Evolutionary conservation across 2,329 filamentous ascomycete genomes (phyloP), one percentile per base, ranked within the genome.

Genomic region (Meredithiella fracta): DNA sequence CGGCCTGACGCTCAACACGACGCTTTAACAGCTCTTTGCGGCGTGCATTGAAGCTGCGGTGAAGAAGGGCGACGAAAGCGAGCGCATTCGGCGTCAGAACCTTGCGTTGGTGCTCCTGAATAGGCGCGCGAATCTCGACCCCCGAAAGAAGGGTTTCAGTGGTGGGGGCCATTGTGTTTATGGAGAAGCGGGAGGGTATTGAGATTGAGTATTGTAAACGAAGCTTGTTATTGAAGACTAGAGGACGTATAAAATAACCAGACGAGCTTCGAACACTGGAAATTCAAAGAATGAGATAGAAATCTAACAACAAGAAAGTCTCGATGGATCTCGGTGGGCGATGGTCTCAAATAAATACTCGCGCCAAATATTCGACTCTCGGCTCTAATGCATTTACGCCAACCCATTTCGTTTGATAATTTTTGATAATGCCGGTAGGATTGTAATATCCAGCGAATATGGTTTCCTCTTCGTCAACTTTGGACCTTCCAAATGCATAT

Each of bases 21-120:
- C 89, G 83, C 72, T 96, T 84, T 55, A 98, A 80, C 47, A 98
- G 81, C 51, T 78, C 75, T 76, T 95, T 95, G 71, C 92, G 86
- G 56, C 84, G 91, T 61, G 70, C 73, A 70, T 97, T 94, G 78
- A 97, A 97, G 61, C 89, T 88, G 67, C 91, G 85, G 74, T 98
- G 92, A 65, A 98, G 80, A 61, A 96, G 83, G 38, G 91, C 86
- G 59, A 98, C 80, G 76, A 97, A 98, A 60, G 88, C 85, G 61
- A 87, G 82, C 56, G 91, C 91, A 62, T 94, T 80, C 64, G 89
- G 91, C 60, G 82, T 95, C 62, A 97, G 79, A 68, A 98, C 94
- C 77, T 94, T 91, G 73, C 81, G 82, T 69, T 90, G 84, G 63
- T 83, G 74, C 59, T 91, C 81, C 25, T 49, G 44, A 5, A 49